A percentile compares a stretch with the other conserved stretches of the same genome.
Conservation (phyloP, 352 stramenopile genomes). For the Blastocystis sp. region DNA sequence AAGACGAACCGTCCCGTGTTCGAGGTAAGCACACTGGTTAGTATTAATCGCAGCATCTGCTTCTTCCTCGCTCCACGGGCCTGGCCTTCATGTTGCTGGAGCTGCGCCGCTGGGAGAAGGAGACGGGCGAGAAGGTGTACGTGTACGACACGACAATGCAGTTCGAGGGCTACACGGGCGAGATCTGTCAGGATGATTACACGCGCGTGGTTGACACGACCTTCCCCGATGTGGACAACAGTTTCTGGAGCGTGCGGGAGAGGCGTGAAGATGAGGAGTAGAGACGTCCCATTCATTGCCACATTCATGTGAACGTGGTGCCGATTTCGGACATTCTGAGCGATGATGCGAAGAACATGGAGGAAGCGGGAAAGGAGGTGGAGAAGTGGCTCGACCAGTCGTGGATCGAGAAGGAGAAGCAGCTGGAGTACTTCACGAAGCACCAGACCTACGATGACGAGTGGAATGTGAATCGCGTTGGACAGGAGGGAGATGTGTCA, state of each 20-base stretch:
- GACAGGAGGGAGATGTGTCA: neutral
- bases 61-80: slow-evolving; percentile 53
- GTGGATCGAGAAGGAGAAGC: slow-evolving; percentile 55
- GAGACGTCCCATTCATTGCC: slow-evolving; percentile 30
- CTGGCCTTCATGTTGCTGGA: slow-evolving; percentile 55
- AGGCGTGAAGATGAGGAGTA: neutral
- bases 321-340: slow-evolving; percentile 35
- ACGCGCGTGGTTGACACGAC: slow-evolving; percentile 20
- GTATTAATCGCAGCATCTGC: slow-evolving; percentile 11
- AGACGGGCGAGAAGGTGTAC: slow-evolving; percentile 47
- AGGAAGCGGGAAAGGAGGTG: slow-evolving; percentile 7
- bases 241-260: slow-evolving; percentile 8
- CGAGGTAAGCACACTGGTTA: neutral
- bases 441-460: slow-evolving; percentile 48
- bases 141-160: slow-evolving; percentile 63
- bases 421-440: slow-evolving; percentile 65
- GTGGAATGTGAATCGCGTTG: slow-evolving; percentile 39
- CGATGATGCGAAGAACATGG: neutral
- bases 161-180: slow-evolving; percentile 58
- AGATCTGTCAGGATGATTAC: slow-evolving; percentile 49
- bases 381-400: slow-evolving; percentile 38
- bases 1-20: slow-evolving; percentile 13
- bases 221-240: slow-evolving; percentile 56
- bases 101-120: slow-evolving; percentile 51
- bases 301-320: slow-evolving; percentile 50